Evolutionary conservation across 805 yeast species (phyloP).

Genomic region (Phaffomyces antillensis): DNA sequence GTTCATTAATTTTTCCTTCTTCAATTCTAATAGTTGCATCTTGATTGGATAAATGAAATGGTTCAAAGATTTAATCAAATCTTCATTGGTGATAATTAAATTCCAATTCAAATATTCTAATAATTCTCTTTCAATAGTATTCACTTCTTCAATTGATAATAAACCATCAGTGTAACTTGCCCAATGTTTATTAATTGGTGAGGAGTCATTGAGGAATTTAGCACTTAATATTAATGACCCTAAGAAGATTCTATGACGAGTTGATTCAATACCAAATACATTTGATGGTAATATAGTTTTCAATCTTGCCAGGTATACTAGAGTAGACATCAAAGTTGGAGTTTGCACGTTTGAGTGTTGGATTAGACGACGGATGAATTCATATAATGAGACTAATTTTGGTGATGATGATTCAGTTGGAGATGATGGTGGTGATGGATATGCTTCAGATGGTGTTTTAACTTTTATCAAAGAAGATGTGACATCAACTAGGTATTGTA

Average conservation of each 20-base stretch:
- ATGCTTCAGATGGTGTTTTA: conserved; percentile 13
- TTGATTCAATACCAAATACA: conserved; percentile 87
- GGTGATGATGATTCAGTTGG: conserved; percentile 17
- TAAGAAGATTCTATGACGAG: conserved; percentile 86
- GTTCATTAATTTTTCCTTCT: conserved; percentile 19
- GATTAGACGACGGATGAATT: conserved; percentile 68
- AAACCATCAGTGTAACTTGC: conserved; percentile 86
- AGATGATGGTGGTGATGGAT: conserved; percentile 35
- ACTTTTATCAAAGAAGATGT: conserved; percentile 51
- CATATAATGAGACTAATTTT: conserved; percentile 32
- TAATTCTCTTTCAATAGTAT: conserved; percentile 85
- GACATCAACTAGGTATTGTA: conserved; percentile 48
- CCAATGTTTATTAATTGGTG: conserved; percentile 97
- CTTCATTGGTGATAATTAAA: conserved; percentile 60
- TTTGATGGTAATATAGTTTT: conserved; percentile 75
- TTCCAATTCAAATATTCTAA: conserved; percentile 83
- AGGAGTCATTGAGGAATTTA: conserved; percentile 84
- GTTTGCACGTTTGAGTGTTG: conserved; percentile 87
- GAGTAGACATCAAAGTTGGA: conserved; percentile 88
- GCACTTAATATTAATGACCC: conserved; percentile 91
- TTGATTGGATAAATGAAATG: conserved; percentile 76
- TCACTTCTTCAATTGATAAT: conserved; percentile 68
- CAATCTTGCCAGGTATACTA: conserved; percentile 75
- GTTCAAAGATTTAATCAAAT: conserved; percentile 59
- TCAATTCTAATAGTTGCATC: conserved; percentile 21